Base-by-base conservation (phyloP, 805 yeast genomes). In the Komagataella phaffii region DNA sequence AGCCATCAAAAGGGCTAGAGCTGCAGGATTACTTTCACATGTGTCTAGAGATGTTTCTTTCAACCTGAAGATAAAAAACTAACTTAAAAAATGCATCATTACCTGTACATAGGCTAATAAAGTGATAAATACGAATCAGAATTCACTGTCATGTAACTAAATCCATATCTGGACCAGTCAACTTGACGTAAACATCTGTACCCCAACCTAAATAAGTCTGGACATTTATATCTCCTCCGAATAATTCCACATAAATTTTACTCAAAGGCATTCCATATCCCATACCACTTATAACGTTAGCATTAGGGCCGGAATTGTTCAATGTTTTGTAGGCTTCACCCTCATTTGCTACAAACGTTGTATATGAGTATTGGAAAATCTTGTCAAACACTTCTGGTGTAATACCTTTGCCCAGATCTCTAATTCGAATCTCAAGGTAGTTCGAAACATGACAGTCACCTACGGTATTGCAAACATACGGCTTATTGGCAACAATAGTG, bases 181-280 rank as follows among this genome's bases (percentile, higher is more conserved):
- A 59, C 54, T 72, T 76, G 47, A 85, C 68, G 60, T 85, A 85
- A 6, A 81, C 88, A 57, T 83, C 89, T 0, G 91, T 84, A 3
- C 96, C 96, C 74, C 81, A 74, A 1, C 93, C 91, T 65, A 76
- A 76, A 53, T 84, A 74, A 49, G 84, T 79, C 62, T 85, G 88
- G 24, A 87, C 70, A 53, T 80, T 80, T 50, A 87, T 71, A 48
- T 70, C 71, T 2, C 93, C 93, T 46, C 83, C 84, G 62, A 85
- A 84, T 61, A 83, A 74, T 59, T 81, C 85, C 30, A 84, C 80
- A 59, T 85, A 85, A 0, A 88, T 84, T 58, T 79, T 70, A 54
- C 90, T 85, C 55, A 91, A 69, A 6, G 98, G 98, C 52, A 91
- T 66, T 0, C 99, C 99, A 62, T 88, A 91, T 0, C 98, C 98